Percentiles rank a stretch among this genome's conserved stretches.
These are phyloP conservation scores for Perkinsus marinus DNA, from an alignment of 169 alveolate species.

Conservation along the genomic window DNA sequence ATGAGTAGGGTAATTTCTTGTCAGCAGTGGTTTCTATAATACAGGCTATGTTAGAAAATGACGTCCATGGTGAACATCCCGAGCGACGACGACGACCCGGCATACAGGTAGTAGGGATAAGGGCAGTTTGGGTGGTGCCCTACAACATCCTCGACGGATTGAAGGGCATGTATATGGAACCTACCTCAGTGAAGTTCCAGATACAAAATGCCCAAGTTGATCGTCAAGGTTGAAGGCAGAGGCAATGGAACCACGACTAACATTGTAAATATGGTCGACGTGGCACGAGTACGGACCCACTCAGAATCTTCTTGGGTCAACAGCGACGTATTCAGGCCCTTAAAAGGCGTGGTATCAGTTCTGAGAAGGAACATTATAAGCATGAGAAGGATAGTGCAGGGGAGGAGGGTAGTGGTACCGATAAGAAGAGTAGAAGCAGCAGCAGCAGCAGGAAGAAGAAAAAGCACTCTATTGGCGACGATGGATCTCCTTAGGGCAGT, in stretches of 20 bases:
- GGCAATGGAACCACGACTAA: slow-evolving; percentile 80
- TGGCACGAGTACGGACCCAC: slow-evolving; percentile 66
- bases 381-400: not conserved
- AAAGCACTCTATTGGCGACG: not conserved
- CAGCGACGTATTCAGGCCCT: slow-evolving; percentile 26
- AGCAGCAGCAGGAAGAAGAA: not conserved
- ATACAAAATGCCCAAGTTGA: slow-evolving; percentile 40
- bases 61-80: not conserved
- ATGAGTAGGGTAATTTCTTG: not conserved
- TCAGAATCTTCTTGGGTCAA: slow-evolving; percentile 21
- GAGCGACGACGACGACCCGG: not conserved
- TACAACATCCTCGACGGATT: no score
- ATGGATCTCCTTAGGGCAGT: not conserved
- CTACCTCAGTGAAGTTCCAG: no score
- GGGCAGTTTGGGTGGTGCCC: no score
- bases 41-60: not conserved
- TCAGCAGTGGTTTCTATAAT: not conserved
- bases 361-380: not conserved
- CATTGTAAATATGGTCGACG: slow-evolving; percentile 88
- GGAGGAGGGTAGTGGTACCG: no score
- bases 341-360: slow-evolving; percentile 57
- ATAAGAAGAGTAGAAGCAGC: not conserved
- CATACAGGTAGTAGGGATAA: not conserved
- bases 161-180: no score
- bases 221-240: slow-evolving; percentile 35